Base-by-base conservation (phyloP, 78 protist species). In the Pigoraptor vietnamica region DNA sequence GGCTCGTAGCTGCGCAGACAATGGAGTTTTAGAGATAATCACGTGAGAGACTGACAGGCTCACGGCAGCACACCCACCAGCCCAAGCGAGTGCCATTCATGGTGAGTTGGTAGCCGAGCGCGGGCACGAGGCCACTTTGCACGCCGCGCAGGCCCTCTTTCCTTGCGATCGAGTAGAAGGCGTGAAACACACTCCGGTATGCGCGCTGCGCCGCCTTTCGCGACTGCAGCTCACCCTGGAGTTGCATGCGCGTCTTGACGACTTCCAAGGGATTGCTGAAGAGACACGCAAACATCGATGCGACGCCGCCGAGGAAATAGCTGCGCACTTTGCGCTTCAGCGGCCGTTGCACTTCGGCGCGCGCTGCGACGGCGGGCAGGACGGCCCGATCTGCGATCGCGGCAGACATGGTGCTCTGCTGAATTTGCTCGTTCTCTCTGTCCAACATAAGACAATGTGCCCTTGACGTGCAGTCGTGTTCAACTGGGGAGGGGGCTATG, bases 11-110 rank as follows among this genome's bases (percentile, higher is more conserved):
- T 48, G 67, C 67, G 67, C 67, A 14, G 29, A 48, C 6, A 14
- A 48, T 6, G 6, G 14, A 14, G 14, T 48, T 48, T 6, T 21
- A 21, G 67, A 48, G 67, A 6, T 14, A 21, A 48, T 14, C 67
- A 48, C 14, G 6, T 21, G 67, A 48, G 14, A 6, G 14, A 48
- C 14, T 14, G 14, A 48, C 67, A 14, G 67, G 23, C 34, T 34
- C n/a, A n/a, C n/a, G n/a, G n/a, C n/a, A n/a, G n/a, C n/a, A n/a
- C 10, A 83, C 87, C 87, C 87, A 83, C 87, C 87, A 83, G 35
- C 94, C 92, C 39, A 93, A 40, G 32, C 95, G 92, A 14, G 91
- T 84, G 23, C 95, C 95, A 83, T 93, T 93, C 95, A 93, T 93
- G 19, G 38, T 24, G 37, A 84, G 39, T 21, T 90, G 91, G 35